Percentiles rank a stretch among this genome's conserved stretches.
Conservation (phyloP, 768 basidiomycete genomes). For the Boletus barrowsii region DNA sequence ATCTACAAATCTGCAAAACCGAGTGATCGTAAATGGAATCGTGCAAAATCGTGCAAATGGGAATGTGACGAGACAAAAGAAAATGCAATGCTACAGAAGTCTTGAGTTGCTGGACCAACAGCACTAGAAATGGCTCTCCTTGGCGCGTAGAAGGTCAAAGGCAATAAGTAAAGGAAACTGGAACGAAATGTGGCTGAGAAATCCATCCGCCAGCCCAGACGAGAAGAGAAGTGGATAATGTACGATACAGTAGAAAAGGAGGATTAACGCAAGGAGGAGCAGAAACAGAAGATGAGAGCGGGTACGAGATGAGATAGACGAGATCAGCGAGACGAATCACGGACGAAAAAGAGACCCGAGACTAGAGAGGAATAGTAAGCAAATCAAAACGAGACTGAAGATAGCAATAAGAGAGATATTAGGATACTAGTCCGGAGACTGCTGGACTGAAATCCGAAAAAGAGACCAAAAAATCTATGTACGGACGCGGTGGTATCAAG, state of each 20-base stretch:
- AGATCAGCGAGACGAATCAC: slow-evolving; percentile 11
- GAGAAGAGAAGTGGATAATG: slow-evolving; percentile 27
- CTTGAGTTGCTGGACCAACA: slow-evolving; percentile 28
- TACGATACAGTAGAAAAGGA: slow-evolving; percentile 30
- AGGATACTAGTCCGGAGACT: slow-evolving; percentile 29
- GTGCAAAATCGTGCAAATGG: slow-evolving; percentile 14
- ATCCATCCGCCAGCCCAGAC: slow-evolving; percentile 30
- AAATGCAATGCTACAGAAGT: slow-evolving; percentile 37
- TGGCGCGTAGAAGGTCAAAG: slow-evolving; percentile 35
- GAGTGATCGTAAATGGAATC: slow-evolving; percentile 10
- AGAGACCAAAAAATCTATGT: slow-evolving; percentile 22
- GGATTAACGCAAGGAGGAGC: slow-evolving; percentile 34
- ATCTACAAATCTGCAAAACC: slow-evolving; percentile 31
- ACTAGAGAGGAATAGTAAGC: slow-evolving; percentile 19
- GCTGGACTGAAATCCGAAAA: slow-evolving; percentile 26
- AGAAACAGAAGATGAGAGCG: slow-evolving; percentile 13
- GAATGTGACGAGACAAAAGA: slow-evolving; percentile 9
- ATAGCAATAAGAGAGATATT: slow-evolving; percentile 37
- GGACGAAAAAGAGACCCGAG: slow-evolving; percentile 4
- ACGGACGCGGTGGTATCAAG: slow-evolving; percentile 24
- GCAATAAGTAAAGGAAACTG: slow-evolving; percentile 33
- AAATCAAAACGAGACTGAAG: slow-evolving; percentile 26
- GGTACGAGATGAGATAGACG: slow-evolving; percentile 13
- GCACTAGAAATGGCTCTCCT: slow-evolving; percentile 32
- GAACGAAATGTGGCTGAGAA: slow-evolving; percentile 26